Conservation (phyloP, 2,329 filamentous ascomycete species). For the Cladosporium sphaerospermum region DNA sequence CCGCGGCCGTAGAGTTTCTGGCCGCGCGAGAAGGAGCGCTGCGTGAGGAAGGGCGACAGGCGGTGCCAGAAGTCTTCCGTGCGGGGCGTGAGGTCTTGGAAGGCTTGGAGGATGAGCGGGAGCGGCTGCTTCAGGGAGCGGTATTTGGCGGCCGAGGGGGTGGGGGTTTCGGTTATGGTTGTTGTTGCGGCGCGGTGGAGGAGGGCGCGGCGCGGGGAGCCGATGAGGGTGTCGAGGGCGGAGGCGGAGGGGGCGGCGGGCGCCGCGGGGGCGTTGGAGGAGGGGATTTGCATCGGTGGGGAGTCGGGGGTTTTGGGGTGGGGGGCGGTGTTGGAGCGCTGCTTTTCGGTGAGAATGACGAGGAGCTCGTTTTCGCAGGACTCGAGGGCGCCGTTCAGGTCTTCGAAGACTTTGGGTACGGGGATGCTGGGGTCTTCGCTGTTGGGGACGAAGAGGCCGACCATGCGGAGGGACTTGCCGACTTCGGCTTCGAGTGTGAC, state of each 20-base stretch:
- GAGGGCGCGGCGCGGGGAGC: conserved; percentile 74
- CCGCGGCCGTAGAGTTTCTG: conserved; percentile 72
- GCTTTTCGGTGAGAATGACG: conserved; percentile 39
- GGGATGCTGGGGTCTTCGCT: conserved; percentile 55
- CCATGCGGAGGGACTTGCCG: conserved; percentile 71
- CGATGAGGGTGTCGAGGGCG: conserved; percentile 35
- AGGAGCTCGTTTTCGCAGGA: conserved; percentile 92
- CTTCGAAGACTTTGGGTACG: conserved; percentile 63
- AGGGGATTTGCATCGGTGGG: conserved; percentile 28
- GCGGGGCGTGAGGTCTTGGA: conserved; percentile 75
- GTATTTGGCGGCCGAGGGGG: conserved; percentile 60
- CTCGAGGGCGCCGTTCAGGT: conserved; percentile 88
- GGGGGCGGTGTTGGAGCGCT: conserved; percentile 30
- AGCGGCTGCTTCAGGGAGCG: conserved; percentile 83
- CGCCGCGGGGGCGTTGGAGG: not conserved
- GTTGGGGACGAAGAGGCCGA: conserved; percentile 70
- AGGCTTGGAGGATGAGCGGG: conserved; percentile 88
- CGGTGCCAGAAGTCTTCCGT: conserved; percentile 96
- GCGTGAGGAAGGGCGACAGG: conserved; percentile 67
- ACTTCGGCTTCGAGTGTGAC: conserved; percentile 70
- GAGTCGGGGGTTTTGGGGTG: conserved; percentile 41
- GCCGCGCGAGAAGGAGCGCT: conserved; percentile 61
- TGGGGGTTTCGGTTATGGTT: conserved; percentile 56
- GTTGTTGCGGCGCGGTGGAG: conserved; percentile 72
- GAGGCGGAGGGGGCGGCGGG: conserved; percentile 10